Percentiles rank a stretch among this genome's conserved stretches.
Evolutionary conservation across 805 yeast species (phyloP).

Genomic region (Yarrowia divulgata): DNA sequence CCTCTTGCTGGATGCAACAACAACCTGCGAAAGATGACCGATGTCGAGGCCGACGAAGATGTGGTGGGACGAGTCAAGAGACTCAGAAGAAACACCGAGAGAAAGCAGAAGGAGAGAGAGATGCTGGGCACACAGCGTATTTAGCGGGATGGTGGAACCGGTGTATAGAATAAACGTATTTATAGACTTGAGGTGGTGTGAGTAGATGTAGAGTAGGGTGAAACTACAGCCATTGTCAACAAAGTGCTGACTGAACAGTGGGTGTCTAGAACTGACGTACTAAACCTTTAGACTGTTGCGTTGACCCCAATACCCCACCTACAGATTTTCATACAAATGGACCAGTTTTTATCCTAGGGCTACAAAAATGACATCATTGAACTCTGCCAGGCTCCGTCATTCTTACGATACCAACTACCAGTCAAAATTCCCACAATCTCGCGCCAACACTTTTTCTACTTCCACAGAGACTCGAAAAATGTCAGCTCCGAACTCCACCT

Average conservation of each 20-base stretch:
- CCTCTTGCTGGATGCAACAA: constrained; percentile 24
- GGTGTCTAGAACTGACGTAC: too few relatives aligned
- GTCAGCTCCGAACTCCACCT: not conserved
- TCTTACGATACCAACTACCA: not conserved
- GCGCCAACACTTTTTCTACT: not conserved
- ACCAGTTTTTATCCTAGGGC: too few relatives aligned
- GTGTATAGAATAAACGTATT: not conserved
- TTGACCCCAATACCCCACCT: too few relatives aligned
- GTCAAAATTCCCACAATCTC: too few relatives aligned
- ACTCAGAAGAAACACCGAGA: not conserved
- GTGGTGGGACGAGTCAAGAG: constrained; percentile 14
- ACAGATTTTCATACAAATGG: too few relatives aligned
- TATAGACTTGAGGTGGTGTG: not conserved
- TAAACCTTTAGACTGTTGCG: too few relatives aligned
- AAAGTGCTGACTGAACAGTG: too few relatives aligned
- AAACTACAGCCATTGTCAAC: too few relatives aligned
- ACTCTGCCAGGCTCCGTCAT: not conserved
- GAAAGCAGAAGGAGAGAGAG: not conserved
- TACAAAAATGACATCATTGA: too few relatives aligned
- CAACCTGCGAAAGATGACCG: not conserved
- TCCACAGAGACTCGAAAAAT: not conserved
- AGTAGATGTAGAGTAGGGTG: too few relatives aligned
- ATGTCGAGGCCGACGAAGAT: constrained; percentile 1
- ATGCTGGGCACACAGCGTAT: not conserved
- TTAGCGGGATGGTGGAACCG: not conserved